A percentile compares a stretch with the other conserved stretches of the same genome.
These are phyloP conservation scores for Kodamaea neixiangensis DNA, from an alignment of 805 yeast species.

Conservation along the genomic window DNA sequence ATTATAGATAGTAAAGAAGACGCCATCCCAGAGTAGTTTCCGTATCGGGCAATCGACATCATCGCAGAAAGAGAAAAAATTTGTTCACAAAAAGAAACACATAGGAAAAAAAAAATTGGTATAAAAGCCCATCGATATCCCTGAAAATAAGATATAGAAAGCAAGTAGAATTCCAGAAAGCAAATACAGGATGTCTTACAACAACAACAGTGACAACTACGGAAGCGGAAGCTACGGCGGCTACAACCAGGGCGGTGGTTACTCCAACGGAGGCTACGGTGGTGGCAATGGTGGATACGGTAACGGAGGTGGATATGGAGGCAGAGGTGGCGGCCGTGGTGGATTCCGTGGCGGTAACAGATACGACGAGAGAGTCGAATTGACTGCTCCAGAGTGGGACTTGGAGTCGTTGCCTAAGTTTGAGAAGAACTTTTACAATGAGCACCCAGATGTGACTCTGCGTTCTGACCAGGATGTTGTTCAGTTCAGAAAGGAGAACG, in stretches of 20 bases:
- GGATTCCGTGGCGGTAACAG: constrained; percentile 36
- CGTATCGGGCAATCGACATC: constrained; percentile 5
- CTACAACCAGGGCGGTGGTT: constrained; percentile 19
- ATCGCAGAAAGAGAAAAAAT: constrained; percentile 6
- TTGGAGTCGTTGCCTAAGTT: constrained; percentile 75
- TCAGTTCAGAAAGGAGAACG: constrained; percentile 76
- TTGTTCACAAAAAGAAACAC: constrained; percentile 6
- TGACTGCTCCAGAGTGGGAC: constrained; percentile 82
- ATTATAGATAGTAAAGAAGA: neutral
- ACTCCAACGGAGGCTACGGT: constrained; percentile 20
- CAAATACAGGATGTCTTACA: constrained; percentile 36
- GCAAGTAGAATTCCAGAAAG: neutral
- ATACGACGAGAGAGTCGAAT: constrained; percentile 47
- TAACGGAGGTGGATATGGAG: constrained; percentile 36
- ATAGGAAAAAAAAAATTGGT: constrained; percentile 2
- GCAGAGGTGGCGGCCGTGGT: constrained; percentile 37
- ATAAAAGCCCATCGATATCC: constrained; percentile 5
- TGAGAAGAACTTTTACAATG: constrained; percentile 92
- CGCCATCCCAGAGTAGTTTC: neutral
- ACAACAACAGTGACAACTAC: constrained; percentile 21
- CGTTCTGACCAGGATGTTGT: constrained; percentile 75
- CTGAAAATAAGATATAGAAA: neutral
- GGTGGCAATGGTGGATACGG: constrained; percentile 37
- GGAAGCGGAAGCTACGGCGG: constrained; percentile 22
- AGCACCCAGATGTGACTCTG: constrained; percentile 72